phyloP scores from a whole-genome alignment of 2,329 filamentous ascomycete species.

The Pyrenophora graminea region DNA sequence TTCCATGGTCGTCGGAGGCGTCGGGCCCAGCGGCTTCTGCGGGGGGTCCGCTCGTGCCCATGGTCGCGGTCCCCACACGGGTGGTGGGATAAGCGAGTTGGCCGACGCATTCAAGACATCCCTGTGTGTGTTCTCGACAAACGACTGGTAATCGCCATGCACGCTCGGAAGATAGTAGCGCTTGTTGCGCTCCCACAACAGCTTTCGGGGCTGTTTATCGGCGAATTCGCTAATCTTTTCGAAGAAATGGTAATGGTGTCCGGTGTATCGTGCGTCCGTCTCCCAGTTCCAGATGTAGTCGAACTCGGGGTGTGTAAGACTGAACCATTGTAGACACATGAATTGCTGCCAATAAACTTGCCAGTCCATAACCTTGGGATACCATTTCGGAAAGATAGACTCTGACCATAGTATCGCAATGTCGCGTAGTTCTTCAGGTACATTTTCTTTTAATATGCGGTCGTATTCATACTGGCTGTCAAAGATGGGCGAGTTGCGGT shows the following conservation, averaged over 20 bases:
- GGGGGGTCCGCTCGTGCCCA: slow-evolving; percentile 59
- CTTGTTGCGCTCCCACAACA: slow-evolving; percentile 63
- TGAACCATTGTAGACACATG: slow-evolving; percentile 76
- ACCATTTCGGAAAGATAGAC: slow-evolving; percentile 53
- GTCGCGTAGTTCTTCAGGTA: slow-evolving; percentile 70
- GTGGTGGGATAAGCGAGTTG: slow-evolving; percentile 53
- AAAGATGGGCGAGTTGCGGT: slow-evolving; percentile 62
- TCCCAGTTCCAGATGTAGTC: slow-evolving; percentile 87
- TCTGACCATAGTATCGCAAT: slow-evolving; percentile 78
- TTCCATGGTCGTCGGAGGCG: slow-evolving; percentile 72
- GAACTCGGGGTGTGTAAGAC: slow-evolving; percentile 75
- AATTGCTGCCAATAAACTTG: slow-evolving; percentile 63
- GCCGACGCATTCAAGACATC: slow-evolving; percentile 47
- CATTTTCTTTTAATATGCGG: slow-evolving; percentile 62
- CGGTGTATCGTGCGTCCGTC: slow-evolving; percentile 77
- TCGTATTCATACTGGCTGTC: slow-evolving; percentile 64
- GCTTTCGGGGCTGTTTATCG: slow-evolving; percentile 59
- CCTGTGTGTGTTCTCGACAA: slow-evolving; percentile 50
- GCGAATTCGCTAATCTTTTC: slow-evolving; percentile 64
- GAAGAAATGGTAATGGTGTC: slow-evolving; percentile 80
- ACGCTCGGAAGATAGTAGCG: slow-evolving; percentile 60
- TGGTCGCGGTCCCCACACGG: slow-evolving; percentile 83
- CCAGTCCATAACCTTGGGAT: slow-evolving; percentile 55
- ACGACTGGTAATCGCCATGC: slow-evolving; percentile 56
- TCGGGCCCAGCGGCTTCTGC: slow-evolving; percentile 78